These are phyloP conservation scores for Chytriomyces hyalinus DNA, from an alignment of 192 early-diverging fungal species.

Conservation along the genomic window DNA sequence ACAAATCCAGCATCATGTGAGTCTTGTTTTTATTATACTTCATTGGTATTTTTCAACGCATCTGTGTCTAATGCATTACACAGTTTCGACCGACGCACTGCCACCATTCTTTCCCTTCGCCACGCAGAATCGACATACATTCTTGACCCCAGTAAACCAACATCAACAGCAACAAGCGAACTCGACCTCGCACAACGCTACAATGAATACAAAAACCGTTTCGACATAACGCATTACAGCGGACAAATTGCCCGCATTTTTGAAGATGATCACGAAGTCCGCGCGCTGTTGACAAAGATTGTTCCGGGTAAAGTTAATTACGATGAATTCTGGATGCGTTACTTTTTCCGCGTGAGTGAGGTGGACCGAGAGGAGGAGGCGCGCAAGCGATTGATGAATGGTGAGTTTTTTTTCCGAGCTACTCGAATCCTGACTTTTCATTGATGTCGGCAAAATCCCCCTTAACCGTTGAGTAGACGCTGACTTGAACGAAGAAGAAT, in stretches of 20 bases:
- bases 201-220: conserved; percentile 16
- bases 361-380: conserved; percentile 49
- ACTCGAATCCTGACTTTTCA: background rate
- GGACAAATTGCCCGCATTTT: conserved; percentile 38
- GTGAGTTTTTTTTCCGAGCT: conserved; percentile 1
- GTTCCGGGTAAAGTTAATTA: conserved; percentile 43
- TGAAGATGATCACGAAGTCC: conserved; percentile 43
- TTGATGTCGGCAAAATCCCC: background rate
- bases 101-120: conserved; percentile 35
- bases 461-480: conserved; percentile 27
- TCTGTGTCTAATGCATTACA: background rate
- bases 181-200: conserved; percentile 30
- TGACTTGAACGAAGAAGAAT: conserved; percentile 28
- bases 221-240: conserved; percentile 32
- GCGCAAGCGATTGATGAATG: conserved; percentile 41
- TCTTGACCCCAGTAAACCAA: conserved; percentile 27
- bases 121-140: conserved; percentile 34
- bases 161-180: conserved; percentile 2
- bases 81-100: conserved; percentile 48
- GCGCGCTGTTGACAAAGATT: conserved; percentile 34
- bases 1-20: conserved; percentile 37
- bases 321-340: conserved; percentile 52
- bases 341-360: conserved; percentile 48
- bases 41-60: background rate
- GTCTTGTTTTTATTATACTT: background rate